A percentile compares a stretch with the other conserved stretches of the same genome.
phyloP scores from a whole-genome alignment of 441 rosid species.

The Theobroma grandiflorum region DNA sequence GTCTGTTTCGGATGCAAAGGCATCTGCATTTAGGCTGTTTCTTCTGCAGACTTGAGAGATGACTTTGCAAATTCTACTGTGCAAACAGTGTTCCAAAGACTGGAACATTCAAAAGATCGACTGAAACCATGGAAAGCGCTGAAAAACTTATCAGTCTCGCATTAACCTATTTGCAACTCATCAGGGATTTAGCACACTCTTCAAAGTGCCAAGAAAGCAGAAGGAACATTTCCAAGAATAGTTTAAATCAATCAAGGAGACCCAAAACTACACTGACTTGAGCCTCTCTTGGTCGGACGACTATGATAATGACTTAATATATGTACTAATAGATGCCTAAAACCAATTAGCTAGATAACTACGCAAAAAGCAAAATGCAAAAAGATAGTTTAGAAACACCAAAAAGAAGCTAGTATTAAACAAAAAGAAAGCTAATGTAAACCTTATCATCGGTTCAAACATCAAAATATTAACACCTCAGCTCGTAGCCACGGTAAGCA shows the following conservation, averaged over 20 bases:
- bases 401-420: background rate
- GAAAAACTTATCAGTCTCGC: background rate
- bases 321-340: background rate
- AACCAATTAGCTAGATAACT: background rate
- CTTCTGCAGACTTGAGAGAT: conserved; percentile 13
- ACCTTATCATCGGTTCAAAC: background rate
- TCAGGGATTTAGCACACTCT: conserved; percentile 8
- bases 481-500: background rate
- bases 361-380: background rate
- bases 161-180: conserved; percentile 15
- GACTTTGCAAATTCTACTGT: conserved; percentile 12
- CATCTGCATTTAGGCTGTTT: conserved; percentile 23
- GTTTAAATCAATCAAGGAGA: background rate
- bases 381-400: background rate
- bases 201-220: conserved; percentile 12
- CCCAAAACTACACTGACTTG: background rate
- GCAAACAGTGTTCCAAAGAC: background rate
- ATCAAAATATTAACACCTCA: background rate
- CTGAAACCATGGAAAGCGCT: conserved; percentile 16
- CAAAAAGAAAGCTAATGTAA: background rate
- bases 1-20: conserved; percentile 20
- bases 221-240: conserved; percentile 12
- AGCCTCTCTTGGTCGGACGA: background rate
- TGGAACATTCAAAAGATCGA: background rate
- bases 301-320: background rate